These are phyloP conservation scores for Gossypium turneri DNA, from an alignment of 345 rosid genomes.

Conservation along the genomic window DNA sequence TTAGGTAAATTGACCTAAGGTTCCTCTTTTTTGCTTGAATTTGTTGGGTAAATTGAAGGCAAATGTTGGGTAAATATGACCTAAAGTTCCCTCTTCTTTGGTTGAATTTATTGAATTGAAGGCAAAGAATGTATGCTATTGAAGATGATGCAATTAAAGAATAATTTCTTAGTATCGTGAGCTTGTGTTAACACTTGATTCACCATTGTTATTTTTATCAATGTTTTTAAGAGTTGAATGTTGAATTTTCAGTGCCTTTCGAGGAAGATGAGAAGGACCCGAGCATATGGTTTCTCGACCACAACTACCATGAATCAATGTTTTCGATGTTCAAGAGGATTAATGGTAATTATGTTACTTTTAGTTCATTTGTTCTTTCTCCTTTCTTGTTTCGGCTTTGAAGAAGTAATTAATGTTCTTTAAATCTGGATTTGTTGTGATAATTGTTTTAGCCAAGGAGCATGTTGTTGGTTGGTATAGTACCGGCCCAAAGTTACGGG, in stretches of 20 bases:
- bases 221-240: constrained; percentile 1
- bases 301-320: constrained; percentile 95
- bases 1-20: background rate
- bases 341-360: constrained; percentile 43
- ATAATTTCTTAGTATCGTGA: background rate
- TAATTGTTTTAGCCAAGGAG: constrained; percentile 71
- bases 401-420: background rate
- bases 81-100: background rate
- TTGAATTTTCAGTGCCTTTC: constrained; percentile 66
- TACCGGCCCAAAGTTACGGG: constrained; percentile 86
- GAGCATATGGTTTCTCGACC: constrained; percentile 93
- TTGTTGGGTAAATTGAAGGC: background rate
- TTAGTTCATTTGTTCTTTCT: background rate
- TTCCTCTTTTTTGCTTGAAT: background rate
- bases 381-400: background rate
- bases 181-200: background rate
- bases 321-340: constrained; percentile 97
- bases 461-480: constrained; percentile 99
- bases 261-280: constrained; percentile 96
- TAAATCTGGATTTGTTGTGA: constrained; percentile 3
- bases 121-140: background rate
- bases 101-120: background rate
- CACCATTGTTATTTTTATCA: background rate
- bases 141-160: constrained; percentile 1
- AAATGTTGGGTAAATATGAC: background rate